Evolutionary conservation across 257 asterid species (phyloP).

Genomic region (Rehmannia glutinosa): DNA sequence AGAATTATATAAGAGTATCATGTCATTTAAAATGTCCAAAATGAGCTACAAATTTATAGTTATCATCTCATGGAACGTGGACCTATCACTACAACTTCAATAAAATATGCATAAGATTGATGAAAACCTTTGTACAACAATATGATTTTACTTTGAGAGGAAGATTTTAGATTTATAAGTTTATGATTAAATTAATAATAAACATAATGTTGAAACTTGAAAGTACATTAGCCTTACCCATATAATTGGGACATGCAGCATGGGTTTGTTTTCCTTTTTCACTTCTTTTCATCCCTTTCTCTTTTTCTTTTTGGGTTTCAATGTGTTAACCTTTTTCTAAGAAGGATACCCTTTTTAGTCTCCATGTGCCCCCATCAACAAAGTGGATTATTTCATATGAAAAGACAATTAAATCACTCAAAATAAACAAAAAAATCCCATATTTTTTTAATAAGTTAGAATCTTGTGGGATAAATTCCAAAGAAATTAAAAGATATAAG

Average conservation of each 20-base stretch:
- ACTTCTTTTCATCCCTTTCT: conserved; percentile 15
- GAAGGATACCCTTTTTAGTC: conserved; percentile 25
- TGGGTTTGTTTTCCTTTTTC: conserved; percentile 30
- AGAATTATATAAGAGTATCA: no score
- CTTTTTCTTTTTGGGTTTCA: conserved; percentile 28
- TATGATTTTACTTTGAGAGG: not conserved
- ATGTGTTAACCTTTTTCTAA: conserved; percentile 23
- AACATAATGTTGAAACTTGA: conserved; percentile 11
- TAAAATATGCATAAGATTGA: no score
- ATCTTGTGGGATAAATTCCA: no score
- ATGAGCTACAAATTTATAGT: not conserved
- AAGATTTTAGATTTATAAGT: not conserved
- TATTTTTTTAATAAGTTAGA: not conserved
- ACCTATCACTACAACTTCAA: no score
- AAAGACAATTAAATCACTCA: conserved; percentile 35
- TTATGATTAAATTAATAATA: not conserved
- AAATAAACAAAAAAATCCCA: not conserved
- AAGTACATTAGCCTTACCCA: conserved; percentile 16
- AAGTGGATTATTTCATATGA: conserved; percentile 13
- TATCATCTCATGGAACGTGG: not conserved
- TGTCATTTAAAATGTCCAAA: no score
- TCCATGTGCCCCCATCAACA: conserved; percentile 30
- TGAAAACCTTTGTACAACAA: not conserved
- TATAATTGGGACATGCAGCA: conserved; percentile 28
- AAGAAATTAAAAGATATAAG: no score